Conservation (phyloP, 768 basidiomycete species). For the Tulasnella sp. region DNA sequence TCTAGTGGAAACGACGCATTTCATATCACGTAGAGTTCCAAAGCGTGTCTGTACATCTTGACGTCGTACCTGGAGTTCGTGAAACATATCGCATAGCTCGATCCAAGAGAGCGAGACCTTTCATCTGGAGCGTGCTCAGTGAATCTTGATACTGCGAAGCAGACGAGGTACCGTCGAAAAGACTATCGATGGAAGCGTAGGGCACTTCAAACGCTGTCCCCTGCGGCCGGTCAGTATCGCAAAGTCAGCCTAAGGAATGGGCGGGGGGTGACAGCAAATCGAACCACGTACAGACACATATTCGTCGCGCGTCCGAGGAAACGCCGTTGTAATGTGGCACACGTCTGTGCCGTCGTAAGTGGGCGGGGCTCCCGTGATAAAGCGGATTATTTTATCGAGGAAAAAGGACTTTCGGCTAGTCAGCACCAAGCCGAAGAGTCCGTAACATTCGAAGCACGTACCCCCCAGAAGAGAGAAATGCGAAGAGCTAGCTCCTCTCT, state of each 20-base stretch:
- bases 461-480: conserved; percentile 18
- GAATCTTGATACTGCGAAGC: background rate
- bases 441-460: background rate
- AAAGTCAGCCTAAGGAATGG: background rate
- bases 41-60: background rate
- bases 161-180: conserved; percentile 2
- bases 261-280: background rate
- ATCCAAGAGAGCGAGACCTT: background rate
- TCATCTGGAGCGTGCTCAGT: background rate
- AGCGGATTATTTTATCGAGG: background rate
- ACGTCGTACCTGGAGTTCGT: background rate
- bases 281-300: conserved; percentile 27
- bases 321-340: conserved; percentile 22
- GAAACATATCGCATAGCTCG: background rate
- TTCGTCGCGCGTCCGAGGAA: conserved; percentile 28
- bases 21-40: background rate
- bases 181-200: conserved; percentile 11
- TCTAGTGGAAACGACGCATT: background rate
- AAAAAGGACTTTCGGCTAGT: background rate
- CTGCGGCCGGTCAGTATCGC: background rate
- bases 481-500: conserved; percentile 11
- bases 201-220: conserved; percentile 5
- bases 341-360: conserved; percentile 12
- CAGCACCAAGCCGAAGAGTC: background rate
- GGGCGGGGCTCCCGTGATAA: background rate